Evolutionary conservation across 805 yeast species (phyloP).

Genomic region (Metschnikowia vanudenii): DNA sequence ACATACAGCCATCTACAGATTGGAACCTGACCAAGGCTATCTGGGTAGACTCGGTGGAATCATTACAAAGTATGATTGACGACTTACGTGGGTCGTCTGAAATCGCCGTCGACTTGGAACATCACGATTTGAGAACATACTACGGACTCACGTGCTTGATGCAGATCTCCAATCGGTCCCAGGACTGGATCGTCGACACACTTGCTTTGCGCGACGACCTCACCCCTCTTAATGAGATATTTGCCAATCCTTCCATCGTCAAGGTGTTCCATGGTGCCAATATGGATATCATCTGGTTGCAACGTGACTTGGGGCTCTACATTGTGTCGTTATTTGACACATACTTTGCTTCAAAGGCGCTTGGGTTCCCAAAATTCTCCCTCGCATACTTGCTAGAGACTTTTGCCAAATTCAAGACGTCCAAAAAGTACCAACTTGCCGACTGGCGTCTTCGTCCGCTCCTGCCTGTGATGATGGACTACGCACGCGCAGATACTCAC

Average conservation of each 20-base stretch:
- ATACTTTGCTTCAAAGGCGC: conserved; percentile 76
- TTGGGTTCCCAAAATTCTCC: conserved; percentile 81
- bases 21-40: conserved; percentile 66
- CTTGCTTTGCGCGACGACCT: conserved; percentile 73
- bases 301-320: conserved; percentile 89
- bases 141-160: conserved; percentile 88
- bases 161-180: conserved; percentile 83
- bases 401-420: conserved; percentile 79
- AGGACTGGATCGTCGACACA: conserved; percentile 87
- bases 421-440: conserved; percentile 92
- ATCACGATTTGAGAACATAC: conserved; percentile 88
- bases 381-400: conserved; percentile 80
- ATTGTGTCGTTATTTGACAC: conserved; percentile 91
- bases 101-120: conserved; percentile 93
- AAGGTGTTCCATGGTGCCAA: conserved; percentile 96
- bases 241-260: conserved; percentile 75
- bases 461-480: conserved; percentile 67
- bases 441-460: conserved; percentile 96
- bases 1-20: conserved; percentile 53
- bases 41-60: conserved; percentile 67
- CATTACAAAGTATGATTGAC: conserved; percentile 52
- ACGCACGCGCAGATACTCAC: conserved; percentile 95
- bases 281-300: conserved; percentile 97
- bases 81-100: conserved; percentile 52
- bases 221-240: conserved; percentile 62